A percentile compares a stretch with the other conserved stretches of the same genome.
Conservation (phyloP, 1,284 basidiomycete genomes). For the Trichosporon sp. region DNA sequence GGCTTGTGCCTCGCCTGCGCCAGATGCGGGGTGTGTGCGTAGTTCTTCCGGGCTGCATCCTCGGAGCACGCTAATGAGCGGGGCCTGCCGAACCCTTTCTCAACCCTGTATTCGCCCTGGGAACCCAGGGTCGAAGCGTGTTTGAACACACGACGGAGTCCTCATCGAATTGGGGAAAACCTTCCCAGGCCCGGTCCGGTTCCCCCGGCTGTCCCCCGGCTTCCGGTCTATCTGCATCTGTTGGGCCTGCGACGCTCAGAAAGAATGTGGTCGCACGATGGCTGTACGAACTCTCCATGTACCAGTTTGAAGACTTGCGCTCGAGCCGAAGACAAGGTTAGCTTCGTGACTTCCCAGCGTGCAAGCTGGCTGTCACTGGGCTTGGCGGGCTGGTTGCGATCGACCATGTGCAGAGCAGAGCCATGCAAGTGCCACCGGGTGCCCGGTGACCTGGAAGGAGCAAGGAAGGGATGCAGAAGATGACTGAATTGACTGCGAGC, state of each 20-base stretch:
- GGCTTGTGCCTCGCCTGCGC: not conserved
- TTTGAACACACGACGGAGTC: conserved; percentile 4
- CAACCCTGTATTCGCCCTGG: not conserved
- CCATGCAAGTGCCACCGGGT: not conserved
- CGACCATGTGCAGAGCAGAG: not conserved
- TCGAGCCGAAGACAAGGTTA: not conserved
- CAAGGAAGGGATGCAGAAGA: not conserved
- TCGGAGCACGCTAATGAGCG: not conserved
- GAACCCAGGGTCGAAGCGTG: not conserved
- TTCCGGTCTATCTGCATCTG: no score
- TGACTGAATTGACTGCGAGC: not conserved
- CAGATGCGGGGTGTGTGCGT: not conserved
- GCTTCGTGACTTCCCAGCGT: conserved; percentile 9
- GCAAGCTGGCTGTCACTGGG: not conserved
- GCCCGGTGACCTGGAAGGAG: not conserved
- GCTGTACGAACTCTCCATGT: conserved; percentile 11
- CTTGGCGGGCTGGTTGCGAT: not conserved
- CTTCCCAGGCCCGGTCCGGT: not conserved
- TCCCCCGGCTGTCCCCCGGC: not conserved
- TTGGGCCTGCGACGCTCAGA: not conserved
- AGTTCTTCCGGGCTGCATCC: not conserved
- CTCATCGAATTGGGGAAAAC: not conserved
- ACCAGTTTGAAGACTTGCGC: not conserved
- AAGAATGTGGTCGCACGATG: not conserved
- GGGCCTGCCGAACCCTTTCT: not conserved